These are phyloP conservation scores for Cladosporium sp. DNA, from an alignment of 2,329 filamentous ascomycete genomes.

Conservation along the genomic window DNA sequence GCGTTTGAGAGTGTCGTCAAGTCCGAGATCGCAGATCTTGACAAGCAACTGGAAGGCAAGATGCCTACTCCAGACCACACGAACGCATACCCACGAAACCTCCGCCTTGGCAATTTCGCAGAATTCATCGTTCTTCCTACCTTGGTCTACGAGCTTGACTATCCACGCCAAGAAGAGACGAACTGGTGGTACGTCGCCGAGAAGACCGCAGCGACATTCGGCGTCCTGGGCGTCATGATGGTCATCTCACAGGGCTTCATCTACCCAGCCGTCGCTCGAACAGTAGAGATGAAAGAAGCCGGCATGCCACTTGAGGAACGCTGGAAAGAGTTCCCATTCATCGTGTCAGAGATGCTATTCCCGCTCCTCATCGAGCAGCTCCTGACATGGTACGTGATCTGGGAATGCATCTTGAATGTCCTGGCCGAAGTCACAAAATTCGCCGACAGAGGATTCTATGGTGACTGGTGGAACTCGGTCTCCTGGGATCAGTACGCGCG, in stretches of 20 bases:
- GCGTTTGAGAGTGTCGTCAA: conserved; percentile 63
- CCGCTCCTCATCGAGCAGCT: conserved; percentile 77
- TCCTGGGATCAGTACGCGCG: conserved; percentile 73
- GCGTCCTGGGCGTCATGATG: conserved; percentile 73
- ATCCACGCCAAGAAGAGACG: conserved; percentile 65
- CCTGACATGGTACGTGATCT: conserved; percentile 76
- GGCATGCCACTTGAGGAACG: conserved; percentile 58
- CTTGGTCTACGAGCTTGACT: conserved; percentile 74
- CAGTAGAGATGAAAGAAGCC: conserved; percentile 63
- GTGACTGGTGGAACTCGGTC: conserved; percentile 51
- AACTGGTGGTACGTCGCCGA: conserved; percentile 73
- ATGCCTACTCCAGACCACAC: conserved; percentile 39
- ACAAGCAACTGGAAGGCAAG: conserved; percentile 63
- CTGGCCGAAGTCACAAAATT: conserved; percentile 73
- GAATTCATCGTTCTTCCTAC: conserved; percentile 74
- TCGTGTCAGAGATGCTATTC: conserved; percentile 71
- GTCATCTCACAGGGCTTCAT: conserved; percentile 73
- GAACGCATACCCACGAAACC: conserved; percentile 64
- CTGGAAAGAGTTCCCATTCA: conserved; percentile 66
- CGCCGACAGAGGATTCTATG: conserved; percentile 67
- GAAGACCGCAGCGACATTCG: conserved; percentile 66
- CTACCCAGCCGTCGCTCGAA: conserved; percentile 68
- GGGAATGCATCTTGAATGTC: conserved; percentile 65
- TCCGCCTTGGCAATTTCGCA: conserved; percentile 61
- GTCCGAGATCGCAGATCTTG: conserved; percentile 61